Percentiles rank a stretch among this genome's conserved stretches.
Evolutionary conservation across 1,284 basidiomycete genomes (phyloP).

Genomic region (Clitocybe nebularis): DNA sequence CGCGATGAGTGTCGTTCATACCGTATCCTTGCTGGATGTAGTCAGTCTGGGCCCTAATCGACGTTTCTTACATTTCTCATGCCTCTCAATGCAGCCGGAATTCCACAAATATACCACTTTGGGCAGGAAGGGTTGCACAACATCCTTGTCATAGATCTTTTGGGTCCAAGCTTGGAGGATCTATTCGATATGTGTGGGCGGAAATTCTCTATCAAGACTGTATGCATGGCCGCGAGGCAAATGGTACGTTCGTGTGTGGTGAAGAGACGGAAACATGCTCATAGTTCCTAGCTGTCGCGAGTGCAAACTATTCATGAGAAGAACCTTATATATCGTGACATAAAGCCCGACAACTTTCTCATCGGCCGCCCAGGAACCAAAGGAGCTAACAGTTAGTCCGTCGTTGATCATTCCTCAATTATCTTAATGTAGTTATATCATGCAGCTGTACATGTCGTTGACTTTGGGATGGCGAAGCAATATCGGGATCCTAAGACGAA

Average conservation of each 20-base stretch:
- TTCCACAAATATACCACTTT: conserved; percentile 96
- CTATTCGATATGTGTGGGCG: conserved; percentile 95
- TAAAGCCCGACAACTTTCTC: conserved; percentile 97
- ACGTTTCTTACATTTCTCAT: conserved; percentile 13
- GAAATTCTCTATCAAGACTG: conserved; percentile 93
- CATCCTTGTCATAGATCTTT: conserved; percentile 93
- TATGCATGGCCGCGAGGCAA: conserved; percentile 94
- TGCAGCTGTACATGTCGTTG: conserved; percentile 57
- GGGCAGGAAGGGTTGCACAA: conserved; percentile 98
- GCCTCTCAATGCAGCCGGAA: conserved; percentile 56
- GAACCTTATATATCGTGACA: conserved; percentile 96
- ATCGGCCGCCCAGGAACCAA: conserved; percentile 90
- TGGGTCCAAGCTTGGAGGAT: conserved; percentile 92
- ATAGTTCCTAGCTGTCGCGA: conserved; percentile 62
- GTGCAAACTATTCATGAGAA: conserved; percentile 97
- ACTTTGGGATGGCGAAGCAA: conserved; percentile 98
- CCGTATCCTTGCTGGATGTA: conserved; percentile 89
- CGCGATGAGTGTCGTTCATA: conserved; percentile 97
- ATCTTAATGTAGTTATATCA: conserved; percentile 8
- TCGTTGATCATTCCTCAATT: conserved; percentile 2
- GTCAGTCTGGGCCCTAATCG: conserved; percentile 48
- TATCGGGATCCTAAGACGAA: conserved; percentile 97
- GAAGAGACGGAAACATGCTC: too few relatives aligned
- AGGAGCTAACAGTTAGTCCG: conserved; percentile 67
- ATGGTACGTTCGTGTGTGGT: conserved; percentile 65